Evolutionary conservation across 1,284 basidiomycete species (phyloP), one percentile per base, ranked within the genome.

Genomic region (Boletus hoseneyae): DNA sequence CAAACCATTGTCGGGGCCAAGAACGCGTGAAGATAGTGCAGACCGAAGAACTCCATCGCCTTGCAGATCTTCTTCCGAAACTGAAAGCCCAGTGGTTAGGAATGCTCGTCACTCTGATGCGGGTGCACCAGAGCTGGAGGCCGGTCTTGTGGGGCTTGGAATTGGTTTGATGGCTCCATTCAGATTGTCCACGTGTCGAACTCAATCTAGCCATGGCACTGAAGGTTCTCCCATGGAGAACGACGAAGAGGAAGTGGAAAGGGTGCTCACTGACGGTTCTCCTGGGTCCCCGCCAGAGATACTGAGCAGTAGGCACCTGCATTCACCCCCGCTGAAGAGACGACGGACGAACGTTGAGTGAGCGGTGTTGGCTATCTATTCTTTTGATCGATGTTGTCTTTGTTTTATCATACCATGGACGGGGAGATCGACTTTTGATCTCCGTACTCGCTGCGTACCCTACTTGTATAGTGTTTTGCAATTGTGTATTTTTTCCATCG

Each of bases 51-150:
- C 48, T 12, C 48, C 54, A 30, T 60, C 55, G 0, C 56, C 75
- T 18, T 61, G 73, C 27, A 61, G 69, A 46, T 70, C 74, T 29
- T 70, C 65, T 33, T 67, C 73, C 16, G 76, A 74, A 45, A 59
- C 61, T 19, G 83, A 83, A 51, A 84, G 82, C 51, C 83, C 83
- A n/a, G 76, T 84, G 10, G 61, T 85, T 45, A 71, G 81, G 51
- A 76, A 73, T 53, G 65, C 66, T 37, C 61, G 71, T 45, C 58
- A 70, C 34, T 57, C 62, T 25, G 50, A 56, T 27, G 45, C 44
- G 43, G 54, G 56, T 36, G 55, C 62, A 5, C 58, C 65, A 15
- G 68, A 67, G 36, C 46, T 65, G 18, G 63, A 70, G 33, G 65
- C 67, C 3, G 67, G 60, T 25, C 56, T 59, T 32, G 54, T 69